These are phyloP conservation scores for Lojkania enalia DNA, from an alignment of 2,329 filamentous ascomycete species.

Conservation along the genomic window DNA sequence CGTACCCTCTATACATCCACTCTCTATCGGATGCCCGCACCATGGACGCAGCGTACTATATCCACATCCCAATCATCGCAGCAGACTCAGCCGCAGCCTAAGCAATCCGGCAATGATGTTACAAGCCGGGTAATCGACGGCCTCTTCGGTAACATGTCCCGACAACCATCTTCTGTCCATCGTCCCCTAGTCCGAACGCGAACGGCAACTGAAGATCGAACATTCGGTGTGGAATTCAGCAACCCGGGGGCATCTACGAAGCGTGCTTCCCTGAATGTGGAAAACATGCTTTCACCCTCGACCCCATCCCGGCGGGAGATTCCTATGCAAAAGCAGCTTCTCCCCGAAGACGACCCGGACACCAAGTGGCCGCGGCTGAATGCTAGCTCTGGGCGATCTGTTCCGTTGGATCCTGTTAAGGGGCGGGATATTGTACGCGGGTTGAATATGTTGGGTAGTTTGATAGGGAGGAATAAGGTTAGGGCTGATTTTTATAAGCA, in stretches of 20 bases:
- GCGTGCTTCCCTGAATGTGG: constrained; percentile 16
- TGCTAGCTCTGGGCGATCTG: constrained; percentile 46
- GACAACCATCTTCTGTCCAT: constrained; percentile 6
- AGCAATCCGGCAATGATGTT: constrained; percentile 13
- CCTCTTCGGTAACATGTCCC: constrained; percentile 15
- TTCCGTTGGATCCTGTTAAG: constrained; percentile 38
- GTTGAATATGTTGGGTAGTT: constrained; percentile 47
- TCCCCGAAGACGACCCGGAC: constrained; percentile 18
- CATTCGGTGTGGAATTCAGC: too few relatives aligned
- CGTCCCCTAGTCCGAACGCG: too few relatives aligned
- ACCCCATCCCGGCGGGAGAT: background rate
- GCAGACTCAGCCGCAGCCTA: constrained; percentile 10
- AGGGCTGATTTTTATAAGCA: constrained; percentile 60
- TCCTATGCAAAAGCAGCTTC: constrained; percentile 8
- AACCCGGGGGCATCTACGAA: background rate
- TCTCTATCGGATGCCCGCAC: constrained; percentile 1
- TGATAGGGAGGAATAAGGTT: constrained; percentile 61
- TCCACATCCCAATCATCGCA: constrained; percentile 13
- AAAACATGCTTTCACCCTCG: constrained; percentile 21
- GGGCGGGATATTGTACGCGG: constrained; percentile 54
- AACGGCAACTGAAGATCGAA: too few relatives aligned
- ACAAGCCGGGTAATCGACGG: constrained; percentile 22
- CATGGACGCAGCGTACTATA: constrained; percentile 22
- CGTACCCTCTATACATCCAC: constrained; percentile 20
- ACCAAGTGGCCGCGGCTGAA: constrained; percentile 39